Evolutionary conservation across 2,329 filamentous ascomycete species (phyloP).

Genomic region (Dendryphion nanum): DNA sequence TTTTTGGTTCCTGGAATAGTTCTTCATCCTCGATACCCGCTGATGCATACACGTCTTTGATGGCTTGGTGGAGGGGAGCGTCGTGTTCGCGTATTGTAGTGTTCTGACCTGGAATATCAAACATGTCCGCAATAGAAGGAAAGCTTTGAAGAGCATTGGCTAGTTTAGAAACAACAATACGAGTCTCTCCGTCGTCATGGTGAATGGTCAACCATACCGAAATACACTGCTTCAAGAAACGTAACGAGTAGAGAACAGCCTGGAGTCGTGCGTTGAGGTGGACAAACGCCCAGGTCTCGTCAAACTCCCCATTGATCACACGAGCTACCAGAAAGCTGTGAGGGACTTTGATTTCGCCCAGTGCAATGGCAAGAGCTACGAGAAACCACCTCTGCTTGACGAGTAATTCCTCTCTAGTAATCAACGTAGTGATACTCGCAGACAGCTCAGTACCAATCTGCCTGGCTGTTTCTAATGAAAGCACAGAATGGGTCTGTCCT

Average conservation of each 20-base stretch:
- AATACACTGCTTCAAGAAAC: slow-evolving; percentile 42
- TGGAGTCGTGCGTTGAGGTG: slow-evolving; percentile 43
- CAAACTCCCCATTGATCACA: slow-evolving; percentile 28
- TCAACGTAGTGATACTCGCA: not conserved
- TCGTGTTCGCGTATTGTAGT: slow-evolving; percentile 8
- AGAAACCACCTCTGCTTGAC: slow-evolving; percentile 23
- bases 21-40: slow-evolving; percentile 27
- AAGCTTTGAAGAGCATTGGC: slow-evolving; percentile 17
- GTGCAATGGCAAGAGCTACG: slow-evolving; percentile 20
- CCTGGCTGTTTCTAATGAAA: slow-evolving; percentile 1
- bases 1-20: slow-evolving; percentile 6
- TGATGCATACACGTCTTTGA: slow-evolving; percentile 27
- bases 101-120: slow-evolving; percentile 25
- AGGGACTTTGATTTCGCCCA: slow-evolving; percentile 13
- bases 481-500: slow-evolving; percentile 12
- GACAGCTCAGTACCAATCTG: not conserved
- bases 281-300: slow-evolving; percentile 37
- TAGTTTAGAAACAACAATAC: slow-evolving; percentile 4
- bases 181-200: not conserved
- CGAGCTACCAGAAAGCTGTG: slow-evolving; percentile 13
- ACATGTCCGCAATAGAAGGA: slow-evolving; percentile 21
- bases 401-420: slow-evolving; percentile 6
- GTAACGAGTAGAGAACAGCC: slow-evolving; percentile 43
- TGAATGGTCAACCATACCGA: slow-evolving; percentile 17
- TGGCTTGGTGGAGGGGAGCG: slow-evolving; percentile 13